Base-by-base conservation (phyloP, 495 filamentous ascomycete species). In the Parachaetomium inaequale region DNA sequence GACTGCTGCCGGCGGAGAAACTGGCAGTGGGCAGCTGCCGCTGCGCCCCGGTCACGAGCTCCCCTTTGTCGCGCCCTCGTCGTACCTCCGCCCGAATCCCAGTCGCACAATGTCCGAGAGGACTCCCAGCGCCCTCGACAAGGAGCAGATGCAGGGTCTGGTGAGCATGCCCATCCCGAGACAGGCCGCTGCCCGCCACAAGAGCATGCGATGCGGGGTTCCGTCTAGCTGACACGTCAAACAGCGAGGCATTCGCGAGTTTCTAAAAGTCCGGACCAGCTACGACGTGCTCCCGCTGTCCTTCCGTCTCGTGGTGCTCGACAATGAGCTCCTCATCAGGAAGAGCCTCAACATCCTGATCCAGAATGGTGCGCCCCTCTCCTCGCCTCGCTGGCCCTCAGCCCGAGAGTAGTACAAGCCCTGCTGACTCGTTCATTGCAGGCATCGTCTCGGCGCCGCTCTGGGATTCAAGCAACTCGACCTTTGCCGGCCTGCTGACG, bases 241-340 rank as follows among this genome's bases (percentile, higher is more conserved):
- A 59, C 63, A 97, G 92, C 85, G 85, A 78, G 87, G 88, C 59
- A 90, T 99, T 71, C 88, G 94, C 74, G 91, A 96, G 67, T 99
- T 99, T 79, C 84, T 99, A 68, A 96, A 93, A 75, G 89, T 96
- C 63, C 88, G 94, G 65, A 97, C 88, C 38, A 96, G 92, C 71
- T 98, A 99, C 81, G 94, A 99, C 77, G 95, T 99, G 64, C 85
- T 99, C 25, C 94, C 94, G n/a, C 85, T 99, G 52, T 96, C 92
- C 62, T 99, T 94, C 76, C 88, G 94, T 59, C 86, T 99, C 55
- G 93, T 99, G 70, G 85, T 98, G 56, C 90, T 99, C 73, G 94
- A 98, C 74, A 98, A 92, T 50, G 85, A 90, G 59, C 82, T 99
- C 53, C 86, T 96, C 25, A 95, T 99, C 62, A 96, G 95, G 78